Base-by-base conservation (phyloP, 371 early-diverging fungal species). In the Saksenaea vasiformis region DNA sequence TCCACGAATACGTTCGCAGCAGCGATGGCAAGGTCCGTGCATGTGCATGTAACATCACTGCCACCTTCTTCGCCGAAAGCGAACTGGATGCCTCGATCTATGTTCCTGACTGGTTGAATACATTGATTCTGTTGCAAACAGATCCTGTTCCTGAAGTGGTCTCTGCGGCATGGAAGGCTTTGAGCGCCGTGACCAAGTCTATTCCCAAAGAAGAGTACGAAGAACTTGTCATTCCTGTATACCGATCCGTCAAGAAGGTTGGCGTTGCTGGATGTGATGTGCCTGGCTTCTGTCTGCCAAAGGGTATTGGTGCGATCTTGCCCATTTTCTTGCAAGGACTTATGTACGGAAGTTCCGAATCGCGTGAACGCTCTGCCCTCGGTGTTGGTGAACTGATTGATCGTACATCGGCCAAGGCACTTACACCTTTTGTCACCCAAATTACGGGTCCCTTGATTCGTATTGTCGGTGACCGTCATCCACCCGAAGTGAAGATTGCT, bases 361-460 rank as follows among this genome's bases (percentile, higher is more conserved):
- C 86, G 27, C 92, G 96, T 54, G 97, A 97, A 73, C 90, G 88
- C 37, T 84, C 96, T 17, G 95, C 95, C 17, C 78, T 90, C 69
- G 87, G 78, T 38, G 65, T 74, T 56, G 70, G 93, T 54, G 94
- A 94, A 58, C 72, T 95, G 70, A 86, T 94, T 54, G 78, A 82
- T 34, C 84, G 90, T 27, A 93, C 94, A 2, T 83, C 88, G 9
- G 76, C 88, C 2, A 86, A 86, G 17, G 92, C 92, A 3, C 83
- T 98, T 53, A 90, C 90, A 61, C 92, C 95, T 47, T 97, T 91
- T 76, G 95, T 95, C 44, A 96, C 95, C 3, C 93, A 92, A 67
- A 94, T 98, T 55, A 94, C 98, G 5, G 99, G 99, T 61, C 97
- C 98, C 26, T 85, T 98, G 54, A 98, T 98, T 80, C 95, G 99